These are phyloP conservation scores for Geranium brycei DNA, from an alignment of 345 rosid species.

Conservation along the genomic window DNA sequence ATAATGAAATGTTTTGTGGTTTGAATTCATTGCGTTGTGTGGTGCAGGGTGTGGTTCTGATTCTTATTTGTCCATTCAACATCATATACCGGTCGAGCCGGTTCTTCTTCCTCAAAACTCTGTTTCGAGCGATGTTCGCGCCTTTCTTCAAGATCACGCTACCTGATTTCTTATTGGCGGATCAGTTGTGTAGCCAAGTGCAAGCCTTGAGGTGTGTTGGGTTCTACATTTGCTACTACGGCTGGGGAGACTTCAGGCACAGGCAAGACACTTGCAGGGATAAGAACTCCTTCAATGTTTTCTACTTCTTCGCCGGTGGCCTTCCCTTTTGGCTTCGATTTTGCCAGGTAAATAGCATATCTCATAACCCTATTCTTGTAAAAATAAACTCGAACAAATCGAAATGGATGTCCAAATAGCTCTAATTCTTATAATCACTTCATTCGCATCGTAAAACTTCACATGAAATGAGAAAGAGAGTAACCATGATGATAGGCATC, in stretches of 20 bases:
- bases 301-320: not conserved
- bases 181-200: not conserved
- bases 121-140: not conserved
- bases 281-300: not conserved
- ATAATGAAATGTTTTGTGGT: not conserved
- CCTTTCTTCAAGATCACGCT: not conserved
- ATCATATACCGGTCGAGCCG: not conserved
- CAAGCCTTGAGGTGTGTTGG: not conserved
- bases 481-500: too few species aligned
- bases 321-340: not conserved
- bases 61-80: conserved; percentile 29
- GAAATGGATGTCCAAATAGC: too few species aligned
- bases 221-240: not conserved
- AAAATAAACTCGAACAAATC: too few species aligned
- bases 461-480: too few species aligned
- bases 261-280: not conserved
- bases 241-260: not conserved
- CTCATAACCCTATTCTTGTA: too few species aligned
- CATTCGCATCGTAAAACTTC: too few species aligned
- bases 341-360: not conserved
- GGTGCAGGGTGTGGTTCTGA: conserved; percentile 31
- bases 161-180: not conserved
- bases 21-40: not conserved
- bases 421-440: too few species aligned
- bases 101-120: not conserved